phyloP scores from a whole-genome alignment of 495 filamentous ascomycete species.

The Rhizodiscina lignyota region DNA sequence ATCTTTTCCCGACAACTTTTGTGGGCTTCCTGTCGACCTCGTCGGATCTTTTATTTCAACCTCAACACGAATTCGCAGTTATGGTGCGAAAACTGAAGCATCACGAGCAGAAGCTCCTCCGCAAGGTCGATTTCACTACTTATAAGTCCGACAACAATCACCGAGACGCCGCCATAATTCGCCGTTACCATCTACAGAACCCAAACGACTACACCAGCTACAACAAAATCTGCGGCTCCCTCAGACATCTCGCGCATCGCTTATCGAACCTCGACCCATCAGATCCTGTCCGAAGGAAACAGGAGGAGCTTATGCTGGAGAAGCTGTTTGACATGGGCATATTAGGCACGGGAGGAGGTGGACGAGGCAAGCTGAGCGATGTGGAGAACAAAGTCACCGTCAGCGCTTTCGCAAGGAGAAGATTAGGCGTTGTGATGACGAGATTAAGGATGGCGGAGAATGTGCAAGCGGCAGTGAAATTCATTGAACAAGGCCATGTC shows the following conservation, averaged over 20 bases:
- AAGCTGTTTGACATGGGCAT: slow-evolving; percentile 89
- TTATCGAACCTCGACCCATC: slow-evolving; percentile 60
- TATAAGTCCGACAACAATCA: slow-evolving; percentile 81
- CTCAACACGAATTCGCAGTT: no score
- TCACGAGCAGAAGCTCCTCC: slow-evolving; percentile 75
- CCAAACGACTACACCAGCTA: slow-evolving; percentile 78
- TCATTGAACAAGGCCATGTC: slow-evolving; percentile 93
- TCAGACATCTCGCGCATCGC: slow-evolving; percentile 76
- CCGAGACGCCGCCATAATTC: slow-evolving; percentile 59
- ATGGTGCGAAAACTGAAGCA: slow-evolving; percentile 91
- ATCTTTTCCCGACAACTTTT: no score
- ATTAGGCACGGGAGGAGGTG: slow-evolving; percentile 29
- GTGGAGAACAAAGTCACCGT: slow-evolving; percentile 83
- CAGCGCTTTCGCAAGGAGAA: slow-evolving; percentile 59
- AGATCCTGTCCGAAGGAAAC: slow-evolving; percentile 58
- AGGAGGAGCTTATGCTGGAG: slow-evolving; percentile 68
- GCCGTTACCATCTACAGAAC: slow-evolving; percentile 79
- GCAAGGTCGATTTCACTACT: slow-evolving; percentile 88
- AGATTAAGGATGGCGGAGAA: slow-evolving; percentile 77
- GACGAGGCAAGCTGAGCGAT: slow-evolving; percentile 49
- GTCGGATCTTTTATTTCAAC: no score
- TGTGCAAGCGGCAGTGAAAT: slow-evolving; percentile 61
- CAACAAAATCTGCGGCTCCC: slow-evolving; percentile 68
- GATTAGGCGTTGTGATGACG: slow-evolving; percentile 78
- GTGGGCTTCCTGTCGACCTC: no score